These are phyloP conservation scores for Boletellus sp. DNA, from an alignment of 768 basidiomycete species.

Conservation along the genomic window DNA sequence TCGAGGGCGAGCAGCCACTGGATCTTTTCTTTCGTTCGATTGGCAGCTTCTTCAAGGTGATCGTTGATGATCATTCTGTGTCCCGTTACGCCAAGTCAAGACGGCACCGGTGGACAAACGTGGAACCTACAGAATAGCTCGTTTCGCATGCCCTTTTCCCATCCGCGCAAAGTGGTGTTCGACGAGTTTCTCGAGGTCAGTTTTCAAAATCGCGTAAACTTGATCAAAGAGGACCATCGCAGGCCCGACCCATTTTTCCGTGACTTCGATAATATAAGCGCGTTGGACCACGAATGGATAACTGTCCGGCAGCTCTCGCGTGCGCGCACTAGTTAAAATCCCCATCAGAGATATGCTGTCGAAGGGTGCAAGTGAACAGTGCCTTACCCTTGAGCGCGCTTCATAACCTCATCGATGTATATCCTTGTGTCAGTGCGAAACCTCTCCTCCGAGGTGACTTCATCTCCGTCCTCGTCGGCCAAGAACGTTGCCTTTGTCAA, in stretches of 20 bases:
- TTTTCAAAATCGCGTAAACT: slow-evolving; percentile 35
- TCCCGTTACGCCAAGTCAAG: not conserved
- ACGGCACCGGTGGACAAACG: not conserved
- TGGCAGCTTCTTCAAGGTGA: slow-evolving; percentile 44
- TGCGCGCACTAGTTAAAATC: slow-evolving; percentile 48
- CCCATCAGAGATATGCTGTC: not conserved
- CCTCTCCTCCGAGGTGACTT: not conserved
- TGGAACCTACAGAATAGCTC: slow-evolving; percentile 39
- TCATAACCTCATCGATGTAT: slow-evolving; percentile 52
- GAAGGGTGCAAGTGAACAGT: not conserved
- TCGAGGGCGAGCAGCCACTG: slow-evolving; percentile 51
- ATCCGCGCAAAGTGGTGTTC: slow-evolving; percentile 47
- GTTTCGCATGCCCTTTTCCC: slow-evolving; percentile 41
- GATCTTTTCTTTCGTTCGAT: slow-evolving; percentile 39
- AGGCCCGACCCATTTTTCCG: slow-evolving; percentile 48
- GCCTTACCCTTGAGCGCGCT: slow-evolving; percentile 46
- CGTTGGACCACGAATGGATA: slow-evolving; percentile 62
- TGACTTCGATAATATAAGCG: slow-evolving; percentile 44
- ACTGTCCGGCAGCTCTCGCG: slow-evolving; percentile 65
- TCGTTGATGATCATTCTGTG: slow-evolving; percentile 48
- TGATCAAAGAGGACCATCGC: slow-evolving; percentile 42
- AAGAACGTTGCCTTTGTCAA: slow-evolving; percentile 31
- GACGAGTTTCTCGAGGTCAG: slow-evolving; percentile 43
- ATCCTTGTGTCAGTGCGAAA: slow-evolving; percentile 20
- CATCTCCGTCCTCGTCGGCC: slow-evolving; percentile 36